Conservation (phyloP, 129 eudicot genomes). For the Flaveria brownii region DNA sequence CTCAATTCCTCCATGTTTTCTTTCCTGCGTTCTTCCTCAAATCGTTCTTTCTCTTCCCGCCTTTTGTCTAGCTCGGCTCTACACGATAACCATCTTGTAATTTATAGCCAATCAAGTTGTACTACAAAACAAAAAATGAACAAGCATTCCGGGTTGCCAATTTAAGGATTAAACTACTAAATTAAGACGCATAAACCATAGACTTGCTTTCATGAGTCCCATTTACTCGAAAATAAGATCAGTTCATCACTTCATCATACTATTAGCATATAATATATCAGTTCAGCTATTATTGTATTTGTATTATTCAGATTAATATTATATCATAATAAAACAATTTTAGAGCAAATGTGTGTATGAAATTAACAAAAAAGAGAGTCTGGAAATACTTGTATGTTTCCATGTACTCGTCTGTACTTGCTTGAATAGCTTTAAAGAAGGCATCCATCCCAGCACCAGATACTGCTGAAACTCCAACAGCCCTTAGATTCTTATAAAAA, state of each 20-base stretch:
- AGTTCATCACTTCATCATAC: too few species aligned
- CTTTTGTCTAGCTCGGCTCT: slow-evolving; percentile 90
- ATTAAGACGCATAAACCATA: neutral
- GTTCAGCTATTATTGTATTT: neutral
- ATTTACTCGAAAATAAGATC: too few species aligned
- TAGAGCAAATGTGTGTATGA: neutral
- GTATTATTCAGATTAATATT: neutral
- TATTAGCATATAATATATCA: neutral
- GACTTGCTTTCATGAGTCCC: too few species aligned
- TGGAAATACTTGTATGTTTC: slow-evolving; percentile 73
- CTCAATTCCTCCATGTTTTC: slow-evolving; percentile 91
- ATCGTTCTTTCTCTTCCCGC: slow-evolving; percentile 64
- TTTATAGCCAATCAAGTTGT: neutral
- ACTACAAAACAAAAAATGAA: neutral
- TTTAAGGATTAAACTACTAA: neutral
- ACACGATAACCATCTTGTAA: neutral
- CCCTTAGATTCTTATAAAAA: slow-evolving; percentile 68
- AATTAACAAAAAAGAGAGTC: neutral
- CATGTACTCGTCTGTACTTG: slow-evolving; percentile 91
- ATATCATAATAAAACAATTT: neutral
- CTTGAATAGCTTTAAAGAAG: slow-evolving; percentile 76
- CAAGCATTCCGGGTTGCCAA: neutral
- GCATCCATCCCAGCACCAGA: slow-evolving; percentile 88
- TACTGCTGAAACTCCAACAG: slow-evolving; percentile 96
- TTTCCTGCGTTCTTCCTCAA: slow-evolving; percentile 77